phyloP scores from a whole-genome alignment of 805 yeast species.

The Citeromyces matritensis region DNA sequence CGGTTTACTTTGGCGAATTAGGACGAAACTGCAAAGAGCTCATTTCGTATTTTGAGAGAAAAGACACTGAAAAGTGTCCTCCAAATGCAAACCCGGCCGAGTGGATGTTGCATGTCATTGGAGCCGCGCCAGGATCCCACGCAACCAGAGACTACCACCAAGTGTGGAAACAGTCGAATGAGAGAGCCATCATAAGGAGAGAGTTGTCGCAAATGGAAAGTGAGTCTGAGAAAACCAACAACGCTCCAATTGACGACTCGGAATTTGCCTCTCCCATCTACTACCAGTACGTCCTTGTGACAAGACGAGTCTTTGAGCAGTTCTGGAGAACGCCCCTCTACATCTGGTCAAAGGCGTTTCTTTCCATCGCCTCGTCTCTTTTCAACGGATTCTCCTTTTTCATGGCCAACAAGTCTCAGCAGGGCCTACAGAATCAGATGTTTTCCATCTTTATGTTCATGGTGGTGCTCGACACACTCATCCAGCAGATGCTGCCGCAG shows the following conservation, averaged over 20 bases:
- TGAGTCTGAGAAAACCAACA: conserved; percentile 8
- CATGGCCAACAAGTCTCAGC: conserved; percentile 45
- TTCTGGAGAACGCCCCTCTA: conserved; percentile 52
- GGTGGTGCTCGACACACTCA: conserved; percentile 36
- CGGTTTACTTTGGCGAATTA: conserved; percentile 64
- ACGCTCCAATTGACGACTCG: no score
- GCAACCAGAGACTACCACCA: conserved; percentile 60
- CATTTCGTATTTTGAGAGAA: conserved; percentile 48
- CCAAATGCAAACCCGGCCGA: conserved; percentile 69
- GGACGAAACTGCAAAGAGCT: conserved; percentile 40
- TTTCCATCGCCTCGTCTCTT: conserved; percentile 36
- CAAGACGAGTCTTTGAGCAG: conserved; percentile 39
- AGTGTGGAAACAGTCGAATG: conserved; percentile 63
- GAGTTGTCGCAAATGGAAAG: conserved; percentile 54
- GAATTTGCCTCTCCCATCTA: conserved; percentile 27
- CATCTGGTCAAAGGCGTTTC: conserved; percentile 38
- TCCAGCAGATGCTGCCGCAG: conserved; percentile 50
- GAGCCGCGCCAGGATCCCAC: conserved; percentile 72
- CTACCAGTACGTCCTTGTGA: conserved; percentile 26
- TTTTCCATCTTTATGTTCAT: conserved; percentile 58
- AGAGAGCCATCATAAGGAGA: conserved; percentile 36
- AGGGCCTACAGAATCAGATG: conserved; percentile 75
- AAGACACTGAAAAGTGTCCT: conserved; percentile 59
- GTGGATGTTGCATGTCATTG: conserved; percentile 82
- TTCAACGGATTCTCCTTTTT: conserved; percentile 61